Evolutionary conservation across 768 basidiomycete species (phyloP).

Genomic region (Rhizopogon vinicolor): DNA sequence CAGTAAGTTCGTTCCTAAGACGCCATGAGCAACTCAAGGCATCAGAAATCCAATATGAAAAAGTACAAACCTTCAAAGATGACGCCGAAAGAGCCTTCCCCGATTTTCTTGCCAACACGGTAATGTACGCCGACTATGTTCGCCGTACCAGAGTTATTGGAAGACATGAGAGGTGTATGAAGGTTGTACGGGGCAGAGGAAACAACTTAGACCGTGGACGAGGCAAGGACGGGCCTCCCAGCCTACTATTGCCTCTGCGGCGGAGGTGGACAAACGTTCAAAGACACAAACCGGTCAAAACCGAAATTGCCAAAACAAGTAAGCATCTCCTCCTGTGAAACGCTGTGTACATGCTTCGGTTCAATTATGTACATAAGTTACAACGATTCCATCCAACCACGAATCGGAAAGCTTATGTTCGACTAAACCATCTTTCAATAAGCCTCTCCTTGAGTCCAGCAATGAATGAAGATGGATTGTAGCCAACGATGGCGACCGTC

Average conservation of each 20-base stretch:
- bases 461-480: not conserved
- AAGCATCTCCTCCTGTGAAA: not conserved
- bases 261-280: constrained; percentile 24
- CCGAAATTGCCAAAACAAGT: constrained; percentile 16
- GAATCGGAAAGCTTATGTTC: no score
- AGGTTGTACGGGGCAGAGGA: constrained; percentile 6
- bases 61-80: constrained; percentile 72
- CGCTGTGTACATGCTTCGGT: not conserved
- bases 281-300: constrained; percentile 18
- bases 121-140: constrained; percentile 96
- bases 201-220: constrained; percentile 8
- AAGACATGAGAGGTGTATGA: constrained; percentile 42
- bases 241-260: constrained; percentile 24
- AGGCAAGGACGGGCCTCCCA: constrained; percentile 11
- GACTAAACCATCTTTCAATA: not conserved
- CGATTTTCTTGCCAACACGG: constrained; percentile 98
- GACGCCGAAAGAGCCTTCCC: constrained; percentile 98
- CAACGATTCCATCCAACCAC: no score
- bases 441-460: not conserved
- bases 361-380: not conserved
- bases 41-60: not conserved
- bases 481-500: not conserved
- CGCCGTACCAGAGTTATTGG: constrained; percentile 54
- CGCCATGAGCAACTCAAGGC: not conserved
- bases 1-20: constrained; percentile 88